These are phyloP conservation scores for Dactylis glomerata DNA, from an alignment of 176 grass and related monocot species.

Conservation along the genomic window DNA sequence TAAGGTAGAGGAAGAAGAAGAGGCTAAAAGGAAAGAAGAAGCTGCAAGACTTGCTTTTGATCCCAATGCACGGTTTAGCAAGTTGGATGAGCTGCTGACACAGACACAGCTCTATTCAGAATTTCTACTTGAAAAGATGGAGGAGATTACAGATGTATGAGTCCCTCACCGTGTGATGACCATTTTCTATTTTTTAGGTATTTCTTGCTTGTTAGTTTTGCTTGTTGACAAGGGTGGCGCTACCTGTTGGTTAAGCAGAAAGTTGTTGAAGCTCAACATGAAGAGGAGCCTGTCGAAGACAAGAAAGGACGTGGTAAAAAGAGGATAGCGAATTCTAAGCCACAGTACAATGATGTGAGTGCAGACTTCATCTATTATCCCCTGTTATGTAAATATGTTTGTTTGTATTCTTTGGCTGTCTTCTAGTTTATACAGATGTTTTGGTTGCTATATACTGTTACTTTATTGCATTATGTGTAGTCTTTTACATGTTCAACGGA, in stretches of 20 bases:
- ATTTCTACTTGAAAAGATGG: conserved; percentile 98
- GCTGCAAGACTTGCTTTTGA: conserved; percentile 35
- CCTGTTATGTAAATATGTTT: background rate
- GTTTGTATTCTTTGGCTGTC: background rate
- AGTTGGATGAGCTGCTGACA: conserved; percentile 83
- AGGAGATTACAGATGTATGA: conserved; percentile 64
- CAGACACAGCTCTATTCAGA: conserved; percentile 86
- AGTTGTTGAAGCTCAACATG: conserved; percentile 38
- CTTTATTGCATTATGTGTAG: background rate
- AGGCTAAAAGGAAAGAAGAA: conserved; percentile 45
- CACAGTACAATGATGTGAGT: conserved; percentile 83
- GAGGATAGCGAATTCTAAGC: conserved; percentile 43
- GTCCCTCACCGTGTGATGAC: background rate
- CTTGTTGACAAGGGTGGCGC: background rate
- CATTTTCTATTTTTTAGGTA: background rate
- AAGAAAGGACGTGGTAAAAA: conserved; percentile 56
- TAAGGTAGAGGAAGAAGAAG: conserved; percentile 53
- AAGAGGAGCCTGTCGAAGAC: conserved; percentile 43
- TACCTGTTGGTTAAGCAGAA: conserved; percentile 44
- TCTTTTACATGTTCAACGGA: background rate
- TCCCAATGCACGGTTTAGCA: conserved; percentile 62
- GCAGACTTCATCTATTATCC: conserved; percentile 12
- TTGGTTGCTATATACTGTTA: background rate
- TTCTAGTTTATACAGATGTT: background rate
- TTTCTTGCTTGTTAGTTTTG: conserved; percentile 3